Evolutionary conservation across 345 rosid genomes (phyloP), one percentile per base, ranked within the genome.

Genomic region (Barbarea vulgaris): DNA sequence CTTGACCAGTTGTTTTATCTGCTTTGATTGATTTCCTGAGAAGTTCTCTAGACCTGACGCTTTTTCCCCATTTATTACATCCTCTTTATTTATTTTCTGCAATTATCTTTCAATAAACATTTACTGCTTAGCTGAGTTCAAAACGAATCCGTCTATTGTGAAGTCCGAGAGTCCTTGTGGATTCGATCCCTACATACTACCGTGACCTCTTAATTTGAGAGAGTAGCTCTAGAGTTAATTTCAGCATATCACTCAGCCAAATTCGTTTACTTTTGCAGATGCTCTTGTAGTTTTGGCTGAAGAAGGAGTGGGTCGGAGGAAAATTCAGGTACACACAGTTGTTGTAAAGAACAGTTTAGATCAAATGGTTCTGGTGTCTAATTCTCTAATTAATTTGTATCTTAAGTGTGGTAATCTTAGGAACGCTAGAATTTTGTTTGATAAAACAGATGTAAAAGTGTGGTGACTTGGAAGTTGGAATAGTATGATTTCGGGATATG

Each of bases 391-490:
- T 50, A 88, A 73, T 64, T 70, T 91, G 82, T 91, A 93, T 81
- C 74, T 84, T 30, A 88, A 88, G 56, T 85, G 83, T 3, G 86
- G 93, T 63, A 79, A 77, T 81, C 68, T 86, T 77, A 39, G 72
- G 74, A 81, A 84, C 51, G 96, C 93, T 36, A 83, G 85, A 65
- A 67, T 79, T 64, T 79, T 93, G 70, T 91, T 93, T 63, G 87
- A 88, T 55, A 53, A 55, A 19, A 80, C 83, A 78, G 77, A 57
- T 10, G 77, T 79, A 87, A 85, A 84, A 81, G 82, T 78, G 81
- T 77, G 0, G 84, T 93, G 48, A 82, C 89, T 18, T 93, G 98
- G 97, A 91, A 93, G 44, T 18, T 93, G 98, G 97, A 91, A 93
- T 50, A 84, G 87, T 75, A 87, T 91, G 84, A 80, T 93, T 61